phyloP scores from a whole-genome alignment of 768 basidiomycete genomes.

The Fibroporia radiculosa region DNA sequence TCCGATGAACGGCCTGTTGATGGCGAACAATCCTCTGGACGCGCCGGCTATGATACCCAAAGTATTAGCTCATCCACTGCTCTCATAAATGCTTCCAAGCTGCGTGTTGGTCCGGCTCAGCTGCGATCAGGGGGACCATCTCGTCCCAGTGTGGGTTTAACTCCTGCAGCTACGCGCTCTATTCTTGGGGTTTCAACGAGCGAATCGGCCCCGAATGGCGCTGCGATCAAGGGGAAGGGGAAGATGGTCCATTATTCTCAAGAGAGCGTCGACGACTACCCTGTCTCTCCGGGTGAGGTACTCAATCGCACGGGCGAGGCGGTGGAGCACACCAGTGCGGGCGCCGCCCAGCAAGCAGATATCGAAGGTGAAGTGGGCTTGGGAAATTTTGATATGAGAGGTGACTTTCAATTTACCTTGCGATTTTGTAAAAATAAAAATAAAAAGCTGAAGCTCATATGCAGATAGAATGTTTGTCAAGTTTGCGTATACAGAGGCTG shows the following conservation, averaged over 20 bases:
- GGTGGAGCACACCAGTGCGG: slow-evolving; percentile 57
- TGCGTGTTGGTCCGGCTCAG: slow-evolving; percentile 1
- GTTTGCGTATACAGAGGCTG: slow-evolving; percentile 54
- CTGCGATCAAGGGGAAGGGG: slow-evolving; percentile 16
- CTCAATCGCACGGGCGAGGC: slow-evolving; percentile 51
- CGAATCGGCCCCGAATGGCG: background rate
- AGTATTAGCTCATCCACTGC: slow-evolving; percentile 11
- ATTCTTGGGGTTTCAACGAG: background rate
- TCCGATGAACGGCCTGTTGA: background rate
- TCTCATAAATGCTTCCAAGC: slow-evolving; percentile 3
- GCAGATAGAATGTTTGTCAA: slow-evolving; percentile 87
- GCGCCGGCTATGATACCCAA: background rate
- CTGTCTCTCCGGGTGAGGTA: slow-evolving; percentile 57
- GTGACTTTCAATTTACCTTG: slow-evolving; percentile 36
- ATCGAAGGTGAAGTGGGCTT: slow-evolving; percentile 19
- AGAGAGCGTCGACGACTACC: slow-evolving; percentile 20
- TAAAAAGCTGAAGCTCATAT: slow-evolving; percentile 12
- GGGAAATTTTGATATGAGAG: slow-evolving; percentile 66
- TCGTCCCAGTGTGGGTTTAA: no score
- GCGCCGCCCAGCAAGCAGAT: slow-evolving; percentile 31
- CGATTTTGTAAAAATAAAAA: background rate
- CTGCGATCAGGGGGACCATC: slow-evolving; percentile 3
- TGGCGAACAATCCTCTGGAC: background rate
- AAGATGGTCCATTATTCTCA: slow-evolving; percentile 16
- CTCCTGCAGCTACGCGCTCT: background rate